Base-by-base conservation (phyloP, 2,329 filamentous ascomycete species). In the Tolypocladium inflatum region DNA sequence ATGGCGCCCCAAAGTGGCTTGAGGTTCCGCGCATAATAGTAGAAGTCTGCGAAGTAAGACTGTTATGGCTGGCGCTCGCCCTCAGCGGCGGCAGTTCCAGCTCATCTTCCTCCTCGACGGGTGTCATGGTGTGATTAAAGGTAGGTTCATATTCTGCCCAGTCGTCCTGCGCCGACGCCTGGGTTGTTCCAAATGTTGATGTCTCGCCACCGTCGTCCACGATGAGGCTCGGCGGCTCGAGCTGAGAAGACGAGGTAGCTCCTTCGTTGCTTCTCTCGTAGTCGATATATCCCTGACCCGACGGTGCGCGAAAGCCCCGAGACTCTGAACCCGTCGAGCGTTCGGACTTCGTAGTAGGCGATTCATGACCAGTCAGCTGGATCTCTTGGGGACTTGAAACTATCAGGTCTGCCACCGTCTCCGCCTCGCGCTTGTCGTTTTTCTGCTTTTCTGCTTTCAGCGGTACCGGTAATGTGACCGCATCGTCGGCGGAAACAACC, bases 1-100 rank as follows among this genome's bases (percentile, higher is more conserved):
- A 77, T 45, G 74, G 65, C 35, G 71, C 69, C 33, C 71, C 70
- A 45, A 76, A 74, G 45, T 71, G 70, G 57, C 69, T 76, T 19
- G 71, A 71, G 15, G 68, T 67, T 5, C 68, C 73, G 56, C 71
- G 72, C 19, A 76, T 62, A 11, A 75, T 63, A 0, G 72, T 75
- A 8, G 74, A 78, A n/a, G 70, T 67, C 35, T 73, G 66, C 2
- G 70, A 75, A 8, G 62, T 62, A 42, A 68, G 66, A 57, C 71
- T 76, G 19, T 60, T 66, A 37, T 64, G 67, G 39, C 71, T 67
- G 10, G 60, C 61, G 42, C 65, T 64, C 43, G 65, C 66, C 13
- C 67, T 67, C 30, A 76, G 64, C 1, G 70, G 68, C 5, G 76
- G 75, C 5, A 77, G 64, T 48, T 73, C 69, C 13, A 66, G 55